Evolutionary conservation across 1,284 basidiomycete genomes (phyloP).

Genomic region (Phellopilus nigrolimitatus): DNA sequence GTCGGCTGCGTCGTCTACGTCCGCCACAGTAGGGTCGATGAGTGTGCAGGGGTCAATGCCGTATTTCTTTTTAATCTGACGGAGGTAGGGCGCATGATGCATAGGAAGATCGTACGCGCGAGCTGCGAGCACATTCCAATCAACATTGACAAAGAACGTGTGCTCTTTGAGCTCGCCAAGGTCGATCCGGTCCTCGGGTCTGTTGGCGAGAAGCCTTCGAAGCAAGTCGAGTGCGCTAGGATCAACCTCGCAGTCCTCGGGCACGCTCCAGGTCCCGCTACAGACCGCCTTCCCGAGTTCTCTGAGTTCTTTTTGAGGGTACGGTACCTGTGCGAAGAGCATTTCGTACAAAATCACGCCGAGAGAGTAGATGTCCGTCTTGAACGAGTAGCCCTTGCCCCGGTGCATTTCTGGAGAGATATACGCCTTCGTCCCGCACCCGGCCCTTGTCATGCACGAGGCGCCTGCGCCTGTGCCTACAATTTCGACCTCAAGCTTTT

Average conservation of each 20-base stretch:
- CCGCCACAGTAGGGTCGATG: neutral
- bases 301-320: neutral
- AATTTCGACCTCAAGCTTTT: neutral
- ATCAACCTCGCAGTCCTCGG: neutral
- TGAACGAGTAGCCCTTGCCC: conserved; percentile 41
- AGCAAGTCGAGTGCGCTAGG: neutral
- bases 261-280: neutral
- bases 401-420: conserved; percentile 55
- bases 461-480: conserved; percentile 25
- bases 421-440: conserved; percentile 42
- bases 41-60: neutral
- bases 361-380: conserved; percentile 56
- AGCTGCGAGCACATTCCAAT: conserved; percentile 5
- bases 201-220: neutral
- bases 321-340: conserved; percentile 39
- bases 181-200: conserved; percentile 8
- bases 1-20: neutral
- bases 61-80: neutral
- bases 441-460: conserved; percentile 1
- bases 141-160: conserved; percentile 1
- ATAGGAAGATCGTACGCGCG: conserved; percentile 2
- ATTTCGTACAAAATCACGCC: conserved; percentile 61
- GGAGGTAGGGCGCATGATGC: neutral
- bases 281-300: neutral
- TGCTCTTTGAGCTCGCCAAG: neutral